Conservation (phyloP, 192 early-diverging fungal genomes). For the Backusella parvicylindrica region DNA sequence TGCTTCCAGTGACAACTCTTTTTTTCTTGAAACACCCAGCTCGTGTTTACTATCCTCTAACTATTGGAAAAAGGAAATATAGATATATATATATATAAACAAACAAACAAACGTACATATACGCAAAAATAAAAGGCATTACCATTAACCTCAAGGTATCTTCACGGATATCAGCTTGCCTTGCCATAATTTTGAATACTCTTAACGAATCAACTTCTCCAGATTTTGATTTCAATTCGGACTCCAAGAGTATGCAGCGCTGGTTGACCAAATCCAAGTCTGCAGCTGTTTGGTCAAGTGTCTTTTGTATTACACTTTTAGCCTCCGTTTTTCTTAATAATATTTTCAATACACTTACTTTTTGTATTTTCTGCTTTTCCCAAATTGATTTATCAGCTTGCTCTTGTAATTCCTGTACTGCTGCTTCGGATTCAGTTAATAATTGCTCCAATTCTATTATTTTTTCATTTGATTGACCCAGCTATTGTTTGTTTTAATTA, state of each 20-base stretch:
- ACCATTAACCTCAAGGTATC: constrained; percentile 18
- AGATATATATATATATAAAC: background rate
- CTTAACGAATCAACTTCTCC: constrained; percentile 24
- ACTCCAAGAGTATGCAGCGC: background rate
- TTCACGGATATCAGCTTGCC: constrained; percentile 26
- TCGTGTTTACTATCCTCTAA: constrained; percentile 42
- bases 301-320: constrained; percentile 3
- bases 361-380: constrained; percentile 25
- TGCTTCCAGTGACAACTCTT: constrained; percentile 31
- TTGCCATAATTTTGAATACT: constrained; percentile 16
- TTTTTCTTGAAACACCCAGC: constrained; percentile 27
- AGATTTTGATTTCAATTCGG: constrained; percentile 10
- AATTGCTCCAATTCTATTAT: background rate
- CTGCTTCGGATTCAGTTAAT: constrained; percentile 5
- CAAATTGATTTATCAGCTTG: constrained; percentile 5
- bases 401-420: constrained; percentile 5
- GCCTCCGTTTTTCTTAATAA: background rate
- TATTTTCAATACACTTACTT: constrained; percentile 13
- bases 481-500: background rate
- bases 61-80: constrained; percentile 7
- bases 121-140: background rate
- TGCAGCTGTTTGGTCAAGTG: constrained; percentile 5
- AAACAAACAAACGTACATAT: background rate
- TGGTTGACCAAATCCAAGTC: constrained; percentile 18
- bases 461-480: constrained; percentile 9